phyloP scores from a whole-genome alignment of 768 basidiomycete genomes.

The Suillus brevipes region DNA sequence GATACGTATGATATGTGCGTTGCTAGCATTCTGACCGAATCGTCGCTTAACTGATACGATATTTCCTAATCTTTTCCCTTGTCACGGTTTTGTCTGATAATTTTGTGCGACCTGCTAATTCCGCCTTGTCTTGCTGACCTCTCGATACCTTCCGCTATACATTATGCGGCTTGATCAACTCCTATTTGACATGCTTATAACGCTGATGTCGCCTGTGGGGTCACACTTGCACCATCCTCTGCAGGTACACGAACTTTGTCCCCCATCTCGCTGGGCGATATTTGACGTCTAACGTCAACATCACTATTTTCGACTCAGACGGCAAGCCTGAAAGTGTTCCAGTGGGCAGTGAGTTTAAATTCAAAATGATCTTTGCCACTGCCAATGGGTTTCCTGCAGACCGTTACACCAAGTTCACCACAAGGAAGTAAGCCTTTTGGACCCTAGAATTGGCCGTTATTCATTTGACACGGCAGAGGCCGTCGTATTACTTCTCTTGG shows the following conservation, averaged over 20 bases:
- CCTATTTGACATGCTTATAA: not conserved
- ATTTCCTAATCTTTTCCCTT: not conserved
- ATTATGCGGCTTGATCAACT: not conserved
- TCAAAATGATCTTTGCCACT: not conserved
- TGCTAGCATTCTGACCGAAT: not conserved
- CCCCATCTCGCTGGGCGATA: constrained; percentile 70
- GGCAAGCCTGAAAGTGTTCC: constrained; percentile 41
- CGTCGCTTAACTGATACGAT: not conserved
- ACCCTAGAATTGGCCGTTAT: not conserved
- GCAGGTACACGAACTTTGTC: constrained; percentile 63
- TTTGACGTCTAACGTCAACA: constrained; percentile 83
- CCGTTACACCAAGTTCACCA: constrained; percentile 72
- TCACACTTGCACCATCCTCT: not conserved
- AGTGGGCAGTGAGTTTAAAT: constrained; percentile 41
- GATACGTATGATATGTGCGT: constrained; percentile 65
- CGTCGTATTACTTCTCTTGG: constrained; percentile 78
- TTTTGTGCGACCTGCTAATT: not conserved
- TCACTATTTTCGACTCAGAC: constrained; percentile 56
- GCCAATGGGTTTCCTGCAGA: constrained; percentile 41
- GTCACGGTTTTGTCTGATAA: not conserved
- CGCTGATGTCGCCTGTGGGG: not conserved
- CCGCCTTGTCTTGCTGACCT: not conserved
- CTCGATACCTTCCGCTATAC: not conserved
- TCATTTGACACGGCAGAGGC: constrained; percentile 40
- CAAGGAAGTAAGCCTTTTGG: constrained; percentile 53